Evolutionary conservation across 306 rosid species (phyloP).

Genomic region (Vigna unguiculata): DNA sequence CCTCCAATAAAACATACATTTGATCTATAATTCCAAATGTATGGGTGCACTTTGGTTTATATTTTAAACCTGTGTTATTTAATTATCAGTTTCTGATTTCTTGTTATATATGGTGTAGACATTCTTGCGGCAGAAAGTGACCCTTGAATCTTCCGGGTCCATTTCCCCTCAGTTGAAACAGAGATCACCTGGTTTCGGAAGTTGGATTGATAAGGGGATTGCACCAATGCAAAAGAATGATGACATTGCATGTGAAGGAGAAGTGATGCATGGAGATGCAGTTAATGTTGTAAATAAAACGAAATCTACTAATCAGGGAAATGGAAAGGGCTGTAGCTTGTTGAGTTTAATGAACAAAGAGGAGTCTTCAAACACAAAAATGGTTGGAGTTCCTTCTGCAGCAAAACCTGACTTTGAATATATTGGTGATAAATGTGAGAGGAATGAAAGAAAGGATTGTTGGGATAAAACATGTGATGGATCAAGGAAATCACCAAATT

Average conservation of each 20-base stretch:
- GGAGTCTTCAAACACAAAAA: slow-evolving; percentile 46
- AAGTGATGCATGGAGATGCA: slow-evolving; percentile 50
- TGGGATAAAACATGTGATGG: slow-evolving; percentile 63
- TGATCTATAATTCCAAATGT: slow-evolving; percentile 24
- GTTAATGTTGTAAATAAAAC: slow-evolving; percentile 44
- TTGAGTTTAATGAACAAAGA: slow-evolving; percentile 54
- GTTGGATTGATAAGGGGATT: slow-evolving; percentile 43
- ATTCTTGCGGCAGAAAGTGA: slow-evolving; percentile 93
- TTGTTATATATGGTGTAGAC: slow-evolving; percentile 59
- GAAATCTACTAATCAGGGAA: slow-evolving; percentile 49
- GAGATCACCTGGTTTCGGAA: slow-evolving; percentile 46
- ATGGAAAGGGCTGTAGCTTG: slow-evolving; percentile 49
- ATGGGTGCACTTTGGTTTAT: slow-evolving; percentile 1
- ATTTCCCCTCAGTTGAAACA: slow-evolving; percentile 53
- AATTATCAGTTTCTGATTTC: slow-evolving; percentile 40
- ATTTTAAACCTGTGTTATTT: slow-evolving; percentile 28
- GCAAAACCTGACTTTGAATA: slow-evolving; percentile 45
- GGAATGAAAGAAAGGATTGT: slow-evolving; percentile 57
- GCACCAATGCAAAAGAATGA: slow-evolving; percentile 41
- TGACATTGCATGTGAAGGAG: slow-evolving; percentile 33
- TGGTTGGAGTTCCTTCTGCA: slow-evolving; percentile 38
- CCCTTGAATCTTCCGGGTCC: slow-evolving; percentile 65
- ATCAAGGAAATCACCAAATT: slow-evolving; percentile 56
- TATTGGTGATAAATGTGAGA: slow-evolving; percentile 38
- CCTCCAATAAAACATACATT: neutral